Percentiles rank a stretch among this genome's conserved stretches.
Conservation (phyloP, 768 basidiomycete genomes). For the Psilocybe cyanescens region DNA sequence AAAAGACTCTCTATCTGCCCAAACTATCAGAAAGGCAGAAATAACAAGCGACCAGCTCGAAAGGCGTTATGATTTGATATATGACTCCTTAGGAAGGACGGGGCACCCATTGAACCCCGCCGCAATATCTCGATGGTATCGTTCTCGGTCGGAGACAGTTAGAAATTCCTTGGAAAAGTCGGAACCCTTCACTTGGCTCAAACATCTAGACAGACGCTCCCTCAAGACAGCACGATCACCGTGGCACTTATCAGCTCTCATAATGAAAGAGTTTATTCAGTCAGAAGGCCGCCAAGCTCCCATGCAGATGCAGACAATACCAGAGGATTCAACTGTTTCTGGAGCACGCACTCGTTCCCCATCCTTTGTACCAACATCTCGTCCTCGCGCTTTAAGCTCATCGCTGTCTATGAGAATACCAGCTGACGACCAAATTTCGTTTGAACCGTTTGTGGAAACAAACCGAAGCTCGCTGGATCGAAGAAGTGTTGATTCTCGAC, state of each 20-base stretch:
- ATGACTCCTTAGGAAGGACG: slow-evolving; percentile 36
- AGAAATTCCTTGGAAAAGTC: slow-evolving; percentile 60
- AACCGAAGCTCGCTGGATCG: slow-evolving; percentile 51
- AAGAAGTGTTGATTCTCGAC: slow-evolving; percentile 47
- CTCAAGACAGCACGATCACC: slow-evolving; percentile 41
- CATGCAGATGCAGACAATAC: slow-evolving; percentile 50
- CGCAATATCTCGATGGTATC: slow-evolving; percentile 63
- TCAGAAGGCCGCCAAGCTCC: slow-evolving; percentile 35
- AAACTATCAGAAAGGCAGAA: slow-evolving; percentile 64
- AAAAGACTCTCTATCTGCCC: slow-evolving; percentile 48
- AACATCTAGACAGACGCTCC: slow-evolving; percentile 57
- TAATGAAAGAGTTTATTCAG: slow-evolving; percentile 68
- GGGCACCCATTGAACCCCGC: slow-evolving; percentile 45
- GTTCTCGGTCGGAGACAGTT: slow-evolving; percentile 48
- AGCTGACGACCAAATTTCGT: slow-evolving; percentile 55
- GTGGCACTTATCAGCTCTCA: slow-evolving; percentile 71
- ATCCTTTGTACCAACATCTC: slow-evolving; percentile 25
- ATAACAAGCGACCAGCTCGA: slow-evolving; percentile 68
- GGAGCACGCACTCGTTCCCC: slow-evolving; percentile 22
- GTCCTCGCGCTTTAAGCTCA: slow-evolving; percentile 9
- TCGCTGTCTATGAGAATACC: slow-evolving; percentile 34
- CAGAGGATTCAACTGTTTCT: slow-evolving; percentile 38
- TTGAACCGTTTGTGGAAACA: slow-evolving; percentile 57
- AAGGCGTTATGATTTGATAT: slow-evolving; percentile 65
- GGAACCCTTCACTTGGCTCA: slow-evolving; percentile 78